Percentiles rank a stretch among this genome's conserved stretches.
Conservation (phyloP, 2,329 filamentous ascomycete genomes). For the Beauveria scarabaeidicola region DNA sequence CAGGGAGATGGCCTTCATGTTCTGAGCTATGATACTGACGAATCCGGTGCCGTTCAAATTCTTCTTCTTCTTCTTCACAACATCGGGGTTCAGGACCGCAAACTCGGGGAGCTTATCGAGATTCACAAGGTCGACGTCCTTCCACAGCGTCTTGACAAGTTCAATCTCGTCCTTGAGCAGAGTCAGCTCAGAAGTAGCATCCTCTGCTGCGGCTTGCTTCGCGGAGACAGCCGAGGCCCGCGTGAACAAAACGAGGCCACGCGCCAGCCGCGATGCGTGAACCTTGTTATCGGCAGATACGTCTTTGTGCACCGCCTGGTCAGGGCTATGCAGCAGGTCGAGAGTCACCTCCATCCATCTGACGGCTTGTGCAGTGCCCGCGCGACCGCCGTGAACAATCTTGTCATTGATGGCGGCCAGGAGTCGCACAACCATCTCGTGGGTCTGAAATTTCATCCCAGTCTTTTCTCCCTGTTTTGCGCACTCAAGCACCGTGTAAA, state of each 20-base stretch:
- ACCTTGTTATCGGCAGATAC: constrained; percentile 13
- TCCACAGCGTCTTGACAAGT: constrained; percentile 21
- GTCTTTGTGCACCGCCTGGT: constrained; percentile 23
- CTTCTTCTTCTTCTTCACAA: not conserved
- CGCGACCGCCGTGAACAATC: constrained; percentile 28
- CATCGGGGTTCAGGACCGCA: constrained; percentile 17
- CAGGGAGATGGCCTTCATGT: constrained; percentile 34
- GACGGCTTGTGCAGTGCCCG: constrained; percentile 32
- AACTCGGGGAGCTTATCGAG: constrained; percentile 19
- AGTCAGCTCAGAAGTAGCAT: constrained; percentile 18
- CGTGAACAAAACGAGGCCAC: constrained; percentile 24
- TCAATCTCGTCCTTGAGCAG: constrained; percentile 23
- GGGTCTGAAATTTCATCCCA: constrained; percentile 32
- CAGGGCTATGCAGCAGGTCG: constrained; percentile 38
- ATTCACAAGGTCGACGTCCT: constrained; percentile 14
- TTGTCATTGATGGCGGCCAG: constrained; percentile 25
- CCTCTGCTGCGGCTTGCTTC: constrained; percentile 17
- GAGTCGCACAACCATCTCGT: constrained; percentile 29
- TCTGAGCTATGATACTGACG: constrained; percentile 22
- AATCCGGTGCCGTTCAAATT: constrained; percentile 21
- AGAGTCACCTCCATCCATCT: constrained; percentile 39
- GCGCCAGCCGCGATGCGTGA: constrained; percentile 21
- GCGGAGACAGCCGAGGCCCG: constrained; percentile 20
- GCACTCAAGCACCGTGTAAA: constrained; percentile 41
- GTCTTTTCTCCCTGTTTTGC: constrained; percentile 39